These are phyloP conservation scores for Saccharomyces jurei DNA, from an alignment of 805 yeast genomes.

Conservation along the genomic window DNA sequence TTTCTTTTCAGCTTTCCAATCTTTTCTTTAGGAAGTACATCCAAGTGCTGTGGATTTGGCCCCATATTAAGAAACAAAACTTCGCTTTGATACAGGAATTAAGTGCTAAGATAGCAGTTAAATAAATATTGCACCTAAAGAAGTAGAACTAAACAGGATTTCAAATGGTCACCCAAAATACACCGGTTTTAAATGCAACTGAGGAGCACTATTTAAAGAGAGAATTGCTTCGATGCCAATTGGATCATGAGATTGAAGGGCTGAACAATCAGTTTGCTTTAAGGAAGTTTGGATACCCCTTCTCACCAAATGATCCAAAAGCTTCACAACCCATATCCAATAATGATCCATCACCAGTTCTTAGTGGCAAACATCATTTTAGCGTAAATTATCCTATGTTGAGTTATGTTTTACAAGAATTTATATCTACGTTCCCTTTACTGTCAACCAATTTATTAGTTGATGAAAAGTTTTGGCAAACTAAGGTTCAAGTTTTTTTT, in stretches of 20 bases:
- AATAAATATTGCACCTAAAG: not conserved
- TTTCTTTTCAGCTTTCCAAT: not conserved
- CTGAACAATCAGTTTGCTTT: conserved; percentile 57
- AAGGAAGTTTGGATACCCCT: conserved; percentile 71
- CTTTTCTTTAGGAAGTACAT: not conserved
- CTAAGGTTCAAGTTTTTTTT: conserved; percentile 69
- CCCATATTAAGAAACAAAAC: not conserved
- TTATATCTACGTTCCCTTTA: conserved; percentile 69
- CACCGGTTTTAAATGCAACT: conserved; percentile 37
- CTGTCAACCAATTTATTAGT: conserved; percentile 37
- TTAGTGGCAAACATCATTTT: conserved; percentile 11
- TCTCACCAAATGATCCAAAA: conserved; percentile 41
- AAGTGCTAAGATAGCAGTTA: not conserved
- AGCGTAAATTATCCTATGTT: conserved; percentile 51
- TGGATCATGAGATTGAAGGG: conserved; percentile 52
- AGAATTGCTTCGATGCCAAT: conserved; percentile 57
- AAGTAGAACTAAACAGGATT: not conserved
- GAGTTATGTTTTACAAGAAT: conserved; percentile 54
- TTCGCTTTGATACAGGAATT: not conserved
- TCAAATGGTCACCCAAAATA: not conserved
- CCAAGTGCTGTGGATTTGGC: not conserved
- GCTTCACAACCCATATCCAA: conserved; percentile 2
- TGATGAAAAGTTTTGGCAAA: conserved; percentile 67
- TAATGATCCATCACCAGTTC: conserved; percentile 11
- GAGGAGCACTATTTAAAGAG: conserved; percentile 87